These are phyloP conservation scores for Trichoderma sp. DNA, from an alignment of 2,329 filamentous ascomycete genomes.

Conservation along the genomic window DNA sequence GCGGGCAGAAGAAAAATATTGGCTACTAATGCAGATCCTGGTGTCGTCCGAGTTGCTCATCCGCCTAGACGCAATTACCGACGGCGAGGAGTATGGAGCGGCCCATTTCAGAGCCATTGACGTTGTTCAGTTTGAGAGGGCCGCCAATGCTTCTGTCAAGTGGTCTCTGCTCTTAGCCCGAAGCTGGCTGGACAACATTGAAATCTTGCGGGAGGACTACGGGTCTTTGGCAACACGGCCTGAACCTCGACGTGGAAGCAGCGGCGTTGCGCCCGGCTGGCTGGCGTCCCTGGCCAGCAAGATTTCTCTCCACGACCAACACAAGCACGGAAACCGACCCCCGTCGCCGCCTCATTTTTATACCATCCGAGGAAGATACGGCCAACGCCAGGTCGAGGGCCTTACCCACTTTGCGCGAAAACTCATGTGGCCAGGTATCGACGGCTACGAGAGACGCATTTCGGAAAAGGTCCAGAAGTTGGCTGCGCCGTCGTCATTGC, in stretches of 20 bases:
- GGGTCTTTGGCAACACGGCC: constrained; percentile 23
- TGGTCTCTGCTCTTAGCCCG: constrained; percentile 68
- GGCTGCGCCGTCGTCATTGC: constrained; percentile 40
- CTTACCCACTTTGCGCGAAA: constrained; percentile 65
- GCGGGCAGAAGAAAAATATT: constrained; percentile 64
- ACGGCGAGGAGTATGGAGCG: constrained; percentile 58
- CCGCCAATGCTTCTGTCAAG: constrained; percentile 62
- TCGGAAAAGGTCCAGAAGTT: constrained; percentile 50
- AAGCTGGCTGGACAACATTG: constrained; percentile 69
- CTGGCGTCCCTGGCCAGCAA: constrained; percentile 59
- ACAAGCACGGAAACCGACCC: constrained; percentile 40
- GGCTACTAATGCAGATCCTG: constrained; percentile 66
- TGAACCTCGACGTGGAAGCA: constrained; percentile 30
- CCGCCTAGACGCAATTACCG: constrained; percentile 63
- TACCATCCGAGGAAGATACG: constrained; percentile 57
- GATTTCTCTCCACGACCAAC: constrained; percentile 49
- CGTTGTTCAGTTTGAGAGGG: constrained; percentile 62
- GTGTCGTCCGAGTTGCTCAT: constrained; percentile 66
- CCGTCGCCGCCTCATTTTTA: constrained; percentile 43
- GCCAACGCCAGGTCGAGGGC: constrained; percentile 61
- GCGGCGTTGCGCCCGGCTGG: constrained; percentile 45
- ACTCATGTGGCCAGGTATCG: constrained; percentile 63
- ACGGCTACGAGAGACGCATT: constrained; percentile 52
- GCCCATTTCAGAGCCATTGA: constrained; percentile 57
- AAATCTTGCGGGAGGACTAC: constrained; percentile 51